A percentile compares a stretch with the other conserved stretches of the same genome.
Conservation (phyloP, 2,329 filamentous ascomycete genomes). For the Kalaharituber pfeilii region DNA sequence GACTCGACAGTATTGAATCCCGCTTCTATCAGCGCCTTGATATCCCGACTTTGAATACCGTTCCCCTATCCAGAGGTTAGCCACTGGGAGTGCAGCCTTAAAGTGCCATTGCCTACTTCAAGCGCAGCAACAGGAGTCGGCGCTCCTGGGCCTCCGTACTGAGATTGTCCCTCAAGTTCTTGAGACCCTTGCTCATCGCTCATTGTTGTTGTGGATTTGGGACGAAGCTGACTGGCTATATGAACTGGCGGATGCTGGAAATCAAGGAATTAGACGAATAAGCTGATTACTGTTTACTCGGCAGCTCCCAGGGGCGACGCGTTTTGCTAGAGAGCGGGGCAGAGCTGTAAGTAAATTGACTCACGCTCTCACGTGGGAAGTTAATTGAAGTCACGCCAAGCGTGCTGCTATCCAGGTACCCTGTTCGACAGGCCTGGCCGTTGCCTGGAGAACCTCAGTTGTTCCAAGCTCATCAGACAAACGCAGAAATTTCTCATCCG, state of each 20-base stretch:
- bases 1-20: conserved; percentile 93
- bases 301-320: neutral
- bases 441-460: too few species aligned
- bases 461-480: too few species aligned
- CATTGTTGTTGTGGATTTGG: neutral
- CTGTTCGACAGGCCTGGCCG: too few species aligned
- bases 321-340: neutral
- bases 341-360: neutral
- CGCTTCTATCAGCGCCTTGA: conserved; percentile 78
- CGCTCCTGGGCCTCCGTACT: conserved; percentile 69
- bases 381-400: too few species aligned
- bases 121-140: conserved; percentile 73
- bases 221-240: neutral
- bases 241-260: too few species aligned
- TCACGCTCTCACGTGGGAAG: neutral
- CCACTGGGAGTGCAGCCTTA: conserved; percentile 3
- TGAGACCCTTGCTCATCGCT: neutral
- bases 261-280: too few species aligned
- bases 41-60: conserved; percentile 44
- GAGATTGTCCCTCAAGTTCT: conserved; percentile 46
- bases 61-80: conserved; percentile 13
- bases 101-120: conserved; percentile 43
- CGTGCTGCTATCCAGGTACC: too few species aligned
- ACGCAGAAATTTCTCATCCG: neutral
- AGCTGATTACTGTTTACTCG: too few species aligned